phyloP scores from a whole-genome alignment of 1,139 yeast species.

The Kodamaea plutei region DNA sequence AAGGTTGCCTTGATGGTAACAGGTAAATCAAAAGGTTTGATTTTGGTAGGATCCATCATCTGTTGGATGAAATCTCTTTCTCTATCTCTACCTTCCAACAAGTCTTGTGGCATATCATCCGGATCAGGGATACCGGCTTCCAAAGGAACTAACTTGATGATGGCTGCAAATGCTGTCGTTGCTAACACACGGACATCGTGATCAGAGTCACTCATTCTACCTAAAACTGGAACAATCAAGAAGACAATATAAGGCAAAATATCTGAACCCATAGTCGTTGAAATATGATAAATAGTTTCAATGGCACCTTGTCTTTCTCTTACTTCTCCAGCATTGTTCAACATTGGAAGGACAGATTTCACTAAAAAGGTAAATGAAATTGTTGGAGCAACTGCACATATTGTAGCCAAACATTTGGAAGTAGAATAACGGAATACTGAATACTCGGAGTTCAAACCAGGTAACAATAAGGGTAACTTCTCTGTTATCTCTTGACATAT shows the following conservation, averaged over 20 bases:
- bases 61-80: constrained; percentile 95
- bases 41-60: constrained; percentile 97
- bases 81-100: constrained; percentile 83
- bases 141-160: constrained; percentile 90
- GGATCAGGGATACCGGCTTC: constrained; percentile 99
- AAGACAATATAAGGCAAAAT: constrained; percentile 94
- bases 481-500: constrained; percentile 50
- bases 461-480: constrained; percentile 46
- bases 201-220: constrained; percentile 96
- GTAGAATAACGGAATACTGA: constrained; percentile 88
- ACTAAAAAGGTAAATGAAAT: constrained; percentile 76
- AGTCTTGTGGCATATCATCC: constrained; percentile 79
- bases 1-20: constrained; percentile 90
- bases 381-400: constrained; percentile 72
- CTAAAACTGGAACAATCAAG: constrained; percentile 91
- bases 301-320: constrained; percentile 88
- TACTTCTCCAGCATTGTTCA: constrained; percentile 75
- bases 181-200: constrained; percentile 86
- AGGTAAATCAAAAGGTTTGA: constrained; percentile 83
- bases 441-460: constrained; percentile 62
- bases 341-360: constrained; percentile 72
- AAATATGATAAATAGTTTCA: constrained; percentile 83
- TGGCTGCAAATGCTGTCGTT: constrained; percentile 94
- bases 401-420: constrained; percentile 82
- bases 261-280: constrained; percentile 80